A percentile compares a stretch with the other conserved stretches of the same genome.
Evolutionary conservation across 148 eudicot species (phyloP).

Genomic region (Rhododendron simsii): DNA sequence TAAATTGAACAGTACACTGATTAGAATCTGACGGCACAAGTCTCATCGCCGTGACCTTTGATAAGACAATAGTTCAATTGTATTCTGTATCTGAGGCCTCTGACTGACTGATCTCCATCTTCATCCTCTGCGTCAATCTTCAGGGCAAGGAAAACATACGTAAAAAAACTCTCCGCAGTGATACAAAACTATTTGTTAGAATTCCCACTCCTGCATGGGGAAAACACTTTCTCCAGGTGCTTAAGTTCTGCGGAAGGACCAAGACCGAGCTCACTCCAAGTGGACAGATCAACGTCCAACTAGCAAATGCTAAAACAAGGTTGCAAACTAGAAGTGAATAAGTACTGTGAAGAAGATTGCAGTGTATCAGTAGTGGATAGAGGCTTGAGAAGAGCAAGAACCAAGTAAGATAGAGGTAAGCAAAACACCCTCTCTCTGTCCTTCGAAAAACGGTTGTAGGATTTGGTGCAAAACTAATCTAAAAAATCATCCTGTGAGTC

Average conservation of each 20-base stretch:
- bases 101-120: constrained; percentile 43
- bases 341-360: too few relatives aligned
- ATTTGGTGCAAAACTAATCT: too few relatives aligned
- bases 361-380: too few relatives aligned
- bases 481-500: too few relatives aligned
- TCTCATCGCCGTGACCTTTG: constrained; percentile 80
- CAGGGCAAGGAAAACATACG: constrained; percentile 6
- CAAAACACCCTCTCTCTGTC: too few relatives aligned
- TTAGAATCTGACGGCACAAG: constrained; percentile 82
- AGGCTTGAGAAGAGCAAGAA: too few relatives aligned
- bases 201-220: background rate
- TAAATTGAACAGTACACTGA: constrained; percentile 46
- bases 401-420: too few relatives aligned
- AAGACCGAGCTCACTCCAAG: background rate
- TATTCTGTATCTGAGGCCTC: constrained; percentile 61
- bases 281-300: background rate
- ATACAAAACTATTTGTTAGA: background rate
- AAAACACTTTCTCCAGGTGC: background rate
- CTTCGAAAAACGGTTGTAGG: too few relatives aligned
- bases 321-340: background rate
- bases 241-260: background rate
- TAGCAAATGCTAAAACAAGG: background rate
- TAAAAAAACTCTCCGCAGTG: background rate
- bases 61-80: constrained; percentile 38
- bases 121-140: constrained; percentile 73